Conservation (phyloP, 306 rosid genomes). For the Cicer cuneatum region DNA sequence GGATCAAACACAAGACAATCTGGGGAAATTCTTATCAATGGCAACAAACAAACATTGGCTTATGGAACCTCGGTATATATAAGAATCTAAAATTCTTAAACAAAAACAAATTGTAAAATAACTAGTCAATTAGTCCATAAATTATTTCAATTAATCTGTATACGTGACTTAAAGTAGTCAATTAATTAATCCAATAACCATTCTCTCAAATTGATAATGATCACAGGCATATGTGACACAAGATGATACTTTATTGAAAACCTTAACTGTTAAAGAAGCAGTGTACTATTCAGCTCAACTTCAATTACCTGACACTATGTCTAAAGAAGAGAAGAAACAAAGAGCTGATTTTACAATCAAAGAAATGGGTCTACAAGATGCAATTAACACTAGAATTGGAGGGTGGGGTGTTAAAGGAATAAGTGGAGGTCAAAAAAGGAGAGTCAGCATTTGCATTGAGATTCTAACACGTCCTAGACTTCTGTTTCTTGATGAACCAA, state of each 20-base stretch:
- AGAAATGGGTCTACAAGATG: slow-evolving; percentile 62
- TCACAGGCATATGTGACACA: slow-evolving; percentile 55
- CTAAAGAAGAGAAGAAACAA: slow-evolving; percentile 51
- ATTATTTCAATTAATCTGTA: neutral
- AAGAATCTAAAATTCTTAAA: neutral
- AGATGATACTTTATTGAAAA: slow-evolving; percentile 50
- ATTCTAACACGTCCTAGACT: slow-evolving; percentile 55
- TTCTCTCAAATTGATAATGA: neutral
- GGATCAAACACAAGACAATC: slow-evolving; percentile 46
- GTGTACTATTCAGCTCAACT: slow-evolving; percentile 61
- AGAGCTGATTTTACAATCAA: slow-evolving; percentile 53
- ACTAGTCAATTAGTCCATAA: neutral
- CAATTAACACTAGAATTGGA: slow-evolving; percentile 57
- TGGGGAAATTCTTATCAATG: slow-evolving; percentile 48
- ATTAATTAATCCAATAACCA: neutral
- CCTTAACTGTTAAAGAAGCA: slow-evolving; percentile 58
- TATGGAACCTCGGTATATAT: slow-evolving; percentile 53
- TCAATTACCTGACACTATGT: slow-evolving; percentile 54
- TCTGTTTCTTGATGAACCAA: slow-evolving; percentile 61
- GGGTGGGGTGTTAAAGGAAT: slow-evolving; percentile 58
- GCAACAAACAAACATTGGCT: slow-evolving; percentile 44
- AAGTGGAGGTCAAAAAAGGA: slow-evolving; percentile 58
- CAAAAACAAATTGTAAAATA: neutral
- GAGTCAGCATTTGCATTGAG: slow-evolving; percentile 60
- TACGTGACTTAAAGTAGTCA: neutral